Evolutionary conservation across 805 yeast genomes (phyloP), one percentile per base, ranked within the genome.

Genomic region (Candida sakaeoensis): DNA sequence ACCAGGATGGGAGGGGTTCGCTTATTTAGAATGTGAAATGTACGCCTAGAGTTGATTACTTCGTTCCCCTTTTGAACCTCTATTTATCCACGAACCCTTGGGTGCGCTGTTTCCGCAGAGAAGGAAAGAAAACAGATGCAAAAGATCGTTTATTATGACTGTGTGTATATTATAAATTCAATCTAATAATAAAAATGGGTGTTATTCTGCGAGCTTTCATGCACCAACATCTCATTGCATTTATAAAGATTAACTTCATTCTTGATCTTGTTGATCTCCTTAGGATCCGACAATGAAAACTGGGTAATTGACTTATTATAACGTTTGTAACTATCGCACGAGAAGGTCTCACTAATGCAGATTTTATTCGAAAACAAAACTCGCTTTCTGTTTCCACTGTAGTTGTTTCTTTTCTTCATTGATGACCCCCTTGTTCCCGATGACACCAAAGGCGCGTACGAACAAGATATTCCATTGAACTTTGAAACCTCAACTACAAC

Each of bases 191-290:
- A 82, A 55, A 74, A 80, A 52, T 85, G 91, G 6, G 91, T 85
- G 54, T 78, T 74, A 22, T 62, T 58, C 40, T 68, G 72, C 27
- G 86, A 79, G 26, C 66, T 61, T 41, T 75, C 80, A 55, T 85
- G 88, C 25, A 85, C 84, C 27, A 65, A 58, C 95, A 85, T 85
- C 41, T 77, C 82, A 40, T 63, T 64, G 45, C 75, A 70, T 54
- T 85, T 85, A 61, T 63, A 83, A 18, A 68, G 63, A 52, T 85
- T 85, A 50, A 85, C 57, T 53, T 85, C 91, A 28, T 64, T 60
- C 55, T 85, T 78, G 48, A 85, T 79, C 37, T 68, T 70, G 46
- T 70, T 71, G 41, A 81, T 71, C 47, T 72, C 32, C 18, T 57
- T 57, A 2, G 80, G 76, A 41, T 76, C 75, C n/a, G 73, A 60